Evolutionary conservation across 768 basidiomycete genomes (phyloP), one percentile per base, ranked within the genome.

Genomic region (Hysterangium stoloniferum): DNA sequence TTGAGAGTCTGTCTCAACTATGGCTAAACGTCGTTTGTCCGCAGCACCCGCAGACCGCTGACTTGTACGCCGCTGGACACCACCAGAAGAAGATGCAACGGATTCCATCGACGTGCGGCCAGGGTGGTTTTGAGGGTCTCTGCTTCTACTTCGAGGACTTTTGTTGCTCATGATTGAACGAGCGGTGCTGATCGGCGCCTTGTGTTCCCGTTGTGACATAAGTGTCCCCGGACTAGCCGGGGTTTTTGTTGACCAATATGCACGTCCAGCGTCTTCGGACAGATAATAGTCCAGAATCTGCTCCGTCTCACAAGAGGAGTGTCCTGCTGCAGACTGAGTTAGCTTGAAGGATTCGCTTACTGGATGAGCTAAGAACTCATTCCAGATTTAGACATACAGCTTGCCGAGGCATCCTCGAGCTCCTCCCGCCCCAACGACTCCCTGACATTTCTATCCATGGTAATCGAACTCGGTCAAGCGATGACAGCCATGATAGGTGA

Each of bases 11-110:
- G 60, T 59, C 64, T 84, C 72, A 33, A 86, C 76, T 54, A 86
- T 78, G 37, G 81, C 81, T 44, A 84, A 67, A 52, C 82, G 71
- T 44, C 84, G 72, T 58, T 82, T 76, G 66, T 84, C 83, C 46
- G 74, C 67, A 57, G 76, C 74, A 53, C 78, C 79, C 60, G 77
- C 73, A 1, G 82, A 77, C 17, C 76, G 79, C 15, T 71, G 64
- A 57, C 73, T 78, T 25, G 75, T 68, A 53, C 80, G 71, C 15
- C 69, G 69, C 52, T 68, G 66, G 20, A 54, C 66, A 44, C 57
- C 66, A 17, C 37, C 36, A 28, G 49, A 51, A 6, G 49, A 51
- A 27, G 49, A 51, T 6, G 38, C 29, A 20, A 34, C 37, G 20
- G 49, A 51, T 8, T 40, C 49, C 25, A 40, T 29, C 2, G 36